These are phyloP conservation scores for Lyophyllum semitale DNA, from an alignment of 768 basidiomycete species.

Conservation along the genomic window DNA sequence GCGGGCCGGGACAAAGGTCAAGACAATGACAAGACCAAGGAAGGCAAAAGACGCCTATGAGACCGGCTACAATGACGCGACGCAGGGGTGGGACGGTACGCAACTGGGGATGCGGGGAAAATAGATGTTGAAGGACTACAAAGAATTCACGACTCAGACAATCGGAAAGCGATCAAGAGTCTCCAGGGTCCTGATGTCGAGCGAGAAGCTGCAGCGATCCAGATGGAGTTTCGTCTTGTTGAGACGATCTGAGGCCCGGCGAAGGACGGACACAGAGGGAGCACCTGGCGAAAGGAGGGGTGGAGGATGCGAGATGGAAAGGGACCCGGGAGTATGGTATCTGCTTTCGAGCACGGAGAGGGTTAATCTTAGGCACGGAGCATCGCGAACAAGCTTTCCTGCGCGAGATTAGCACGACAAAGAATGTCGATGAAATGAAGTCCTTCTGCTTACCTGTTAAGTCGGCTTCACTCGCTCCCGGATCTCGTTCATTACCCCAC, in stretches of 20 bases:
- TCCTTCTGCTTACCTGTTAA: constrained; percentile 1
- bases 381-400: constrained; percentile 5
- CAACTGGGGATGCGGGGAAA: not conserved
- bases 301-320: not conserved
- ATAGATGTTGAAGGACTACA: too few relatives aligned
- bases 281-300: not conserved
- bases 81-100: not conserved
- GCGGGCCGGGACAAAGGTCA: not conserved
- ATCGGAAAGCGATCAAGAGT: constrained; percentile 7
- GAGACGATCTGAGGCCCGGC: not conserved
- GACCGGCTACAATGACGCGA: not conserved
- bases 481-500: not conserved
- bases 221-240: not conserved
- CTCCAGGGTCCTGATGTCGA: constrained; percentile 16
- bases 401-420: not conserved
- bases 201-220: constrained; percentile 5
- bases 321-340: constrained; percentile 3
- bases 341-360: not conserved
- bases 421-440: not conserved
- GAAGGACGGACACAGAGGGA: constrained; percentile 8
- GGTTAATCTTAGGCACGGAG: not conserved
- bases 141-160: not conserved
- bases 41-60: not conserved
- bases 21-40: not conserved
- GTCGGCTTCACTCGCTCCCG: not conserved